Base-by-base conservation (phyloP, 441 rosid genomes). In the Syzygium malaccense region DNA sequence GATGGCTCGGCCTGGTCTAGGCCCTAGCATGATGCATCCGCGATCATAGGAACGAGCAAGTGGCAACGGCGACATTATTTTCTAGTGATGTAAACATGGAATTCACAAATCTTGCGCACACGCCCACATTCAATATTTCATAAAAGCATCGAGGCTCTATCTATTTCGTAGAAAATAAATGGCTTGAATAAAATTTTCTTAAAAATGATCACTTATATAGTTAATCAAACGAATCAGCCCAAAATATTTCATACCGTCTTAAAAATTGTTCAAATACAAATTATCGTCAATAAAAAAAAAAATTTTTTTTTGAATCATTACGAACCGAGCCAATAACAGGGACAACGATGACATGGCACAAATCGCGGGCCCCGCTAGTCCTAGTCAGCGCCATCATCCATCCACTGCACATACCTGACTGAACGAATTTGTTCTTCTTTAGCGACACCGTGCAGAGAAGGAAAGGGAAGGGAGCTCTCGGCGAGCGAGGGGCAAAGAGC, bases 1-100 rank as follows among this genome's bases (percentile, higher is more conserved):
- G 94, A 94, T 57, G 94, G 94, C 86, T 93, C 95, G 86, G 98
- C 96, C 89, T 96, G 98, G 60, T 95, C 95, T n/a, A 93, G 93
- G 64, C 60, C 99, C 97, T n/a, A 96, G 92, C 99, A 94, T 95
- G 26, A 56, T 49, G 55, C 98, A 98, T 85, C 94, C 2, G 97
- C 98, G 88, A 97, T 93, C 98, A 96, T 94, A 26, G 97, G 98
- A 75, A 92, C 93, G 33, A 97, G 93, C 8, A 55, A 8, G 57
- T 2, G 57, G 57, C 57, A 8, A 55, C 57, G 7, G 8, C 7
- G 23, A 20, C 57, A 55, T 17, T 55, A n/a, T n/a, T n/a, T 7
- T 55, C 57, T 18, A 2, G 55, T 4, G 18, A 54, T 55, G 23
- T 55, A 55, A 7, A 55, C 57, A 55, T 19, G 57, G 18, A 55